Evolutionary conservation across 2,329 filamentous ascomycete species (phyloP).

Genomic region (Alternaria infectoria): DNA sequence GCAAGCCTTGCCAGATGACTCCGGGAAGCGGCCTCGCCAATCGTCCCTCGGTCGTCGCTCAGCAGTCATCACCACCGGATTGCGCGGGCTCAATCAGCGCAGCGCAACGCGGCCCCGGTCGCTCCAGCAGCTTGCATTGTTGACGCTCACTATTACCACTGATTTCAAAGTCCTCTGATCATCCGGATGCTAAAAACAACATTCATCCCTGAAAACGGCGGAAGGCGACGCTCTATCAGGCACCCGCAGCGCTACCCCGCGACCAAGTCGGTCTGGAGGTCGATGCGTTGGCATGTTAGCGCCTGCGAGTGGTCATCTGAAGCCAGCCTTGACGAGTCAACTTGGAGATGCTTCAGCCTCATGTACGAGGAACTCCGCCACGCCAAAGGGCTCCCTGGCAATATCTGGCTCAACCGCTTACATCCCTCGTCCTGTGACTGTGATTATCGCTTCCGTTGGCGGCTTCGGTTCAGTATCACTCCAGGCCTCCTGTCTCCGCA

Average conservation of each 20-base stretch:
- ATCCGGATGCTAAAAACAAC: conserved; percentile 42
- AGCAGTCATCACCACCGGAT: conserved; percentile 23
- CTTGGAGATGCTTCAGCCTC: conserved; percentile 44
- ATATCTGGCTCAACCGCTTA: conserved; percentile 38
- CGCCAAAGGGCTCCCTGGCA: conserved; percentile 45
- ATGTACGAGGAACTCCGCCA: conserved; percentile 43
- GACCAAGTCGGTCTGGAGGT: conserved; percentile 41
- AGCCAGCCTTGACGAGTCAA: conserved; percentile 32
- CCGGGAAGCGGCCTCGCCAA: conserved; percentile 17
- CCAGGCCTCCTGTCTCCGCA: conserved; percentile 27
- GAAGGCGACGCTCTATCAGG: conserved; percentile 38
- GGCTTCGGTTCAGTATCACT: conserved; percentile 24
- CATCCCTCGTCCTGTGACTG: conserved; percentile 34
- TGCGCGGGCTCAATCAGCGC: conserved; percentile 23
- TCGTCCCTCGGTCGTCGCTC: conserved; percentile 11
- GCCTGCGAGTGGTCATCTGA: conserved; percentile 48
- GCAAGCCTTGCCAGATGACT: conserved; percentile 29
- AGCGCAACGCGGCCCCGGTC: conserved; percentile 12
- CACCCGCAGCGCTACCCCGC: conserved; percentile 44
- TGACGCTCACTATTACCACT: conserved; percentile 9
- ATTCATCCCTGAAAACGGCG: conserved; percentile 23
- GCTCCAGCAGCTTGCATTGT: neutral
- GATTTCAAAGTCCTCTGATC: conserved; percentile 26
- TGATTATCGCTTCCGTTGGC: conserved; percentile 28
- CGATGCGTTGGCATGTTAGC: conserved; percentile 49